phyloP scores from a whole-genome alignment of 768 basidiomycete species.

The Termitomyces sp. region DNA sequence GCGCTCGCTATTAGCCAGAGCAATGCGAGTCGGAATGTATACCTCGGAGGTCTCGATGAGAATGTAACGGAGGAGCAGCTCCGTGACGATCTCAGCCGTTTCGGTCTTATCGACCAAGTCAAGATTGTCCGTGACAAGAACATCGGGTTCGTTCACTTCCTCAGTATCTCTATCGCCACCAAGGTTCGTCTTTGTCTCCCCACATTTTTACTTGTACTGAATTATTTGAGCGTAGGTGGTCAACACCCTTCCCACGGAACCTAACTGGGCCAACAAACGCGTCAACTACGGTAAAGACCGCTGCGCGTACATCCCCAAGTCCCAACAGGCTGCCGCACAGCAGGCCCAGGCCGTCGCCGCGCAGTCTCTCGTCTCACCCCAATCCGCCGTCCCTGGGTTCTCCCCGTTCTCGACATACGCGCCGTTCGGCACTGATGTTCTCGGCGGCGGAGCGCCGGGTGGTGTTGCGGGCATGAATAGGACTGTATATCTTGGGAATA shows the following conservation, averaged over 20 bases:
- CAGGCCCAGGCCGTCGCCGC: constrained; percentile 87
- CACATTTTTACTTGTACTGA: background rate
- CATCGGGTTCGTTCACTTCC: constrained; percentile 98
- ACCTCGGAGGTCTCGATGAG: constrained; percentile 92
- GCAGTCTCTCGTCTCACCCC: constrained; percentile 59
- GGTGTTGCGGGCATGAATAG: constrained; percentile 68
- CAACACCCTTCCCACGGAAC: constrained; percentile 86
- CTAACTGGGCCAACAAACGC: constrained; percentile 92
- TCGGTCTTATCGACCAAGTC: constrained; percentile 97
- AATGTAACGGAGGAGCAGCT: constrained; percentile 88
- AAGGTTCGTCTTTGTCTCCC: constrained; percentile 58
- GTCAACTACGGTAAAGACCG: constrained; percentile 99
- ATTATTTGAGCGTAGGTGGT: constrained; percentile 67
- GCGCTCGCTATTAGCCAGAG: constrained; percentile 86
- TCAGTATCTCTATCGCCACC: constrained; percentile 91
- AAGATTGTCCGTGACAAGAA: constrained; percentile 99
- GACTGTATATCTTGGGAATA: constrained; percentile 94
- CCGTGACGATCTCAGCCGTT: constrained; percentile 86
- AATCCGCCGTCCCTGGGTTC: constrained; percentile 41
- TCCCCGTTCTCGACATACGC: constrained; percentile 53
- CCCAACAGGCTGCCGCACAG: constrained; percentile 85
- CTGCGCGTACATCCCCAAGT: constrained; percentile 96
- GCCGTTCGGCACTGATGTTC: constrained; percentile 48
- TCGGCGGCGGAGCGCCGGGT: constrained; percentile 31
- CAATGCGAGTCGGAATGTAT: constrained; percentile 95